Conservation (phyloP, 2,329 filamentous ascomycete genomes). For the Escovopsis sp. region DNA sequence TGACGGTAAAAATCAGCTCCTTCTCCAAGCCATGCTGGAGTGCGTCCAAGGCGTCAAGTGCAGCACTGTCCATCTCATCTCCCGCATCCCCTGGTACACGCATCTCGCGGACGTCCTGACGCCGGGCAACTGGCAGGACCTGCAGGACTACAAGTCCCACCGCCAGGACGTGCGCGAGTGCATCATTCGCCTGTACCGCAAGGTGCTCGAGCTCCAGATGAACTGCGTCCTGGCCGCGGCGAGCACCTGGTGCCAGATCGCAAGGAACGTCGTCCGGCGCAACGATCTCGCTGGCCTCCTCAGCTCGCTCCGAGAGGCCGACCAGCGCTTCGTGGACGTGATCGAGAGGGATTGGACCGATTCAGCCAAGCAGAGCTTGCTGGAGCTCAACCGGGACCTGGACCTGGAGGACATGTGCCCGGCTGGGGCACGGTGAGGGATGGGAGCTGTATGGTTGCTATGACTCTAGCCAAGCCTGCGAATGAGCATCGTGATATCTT, state of each 20-base stretch:
- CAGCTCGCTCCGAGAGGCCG: slow-evolving; percentile 12
- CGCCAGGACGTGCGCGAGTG: slow-evolving; percentile 10
- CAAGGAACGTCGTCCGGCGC: slow-evolving; percentile 22
- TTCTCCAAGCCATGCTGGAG: slow-evolving; percentile 19
- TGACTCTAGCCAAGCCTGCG: too few species aligned
- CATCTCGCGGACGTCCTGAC: slow-evolving; percentile 14
- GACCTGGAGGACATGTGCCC: background rate
- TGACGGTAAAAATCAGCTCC: slow-evolving; percentile 12
- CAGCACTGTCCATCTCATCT: slow-evolving; percentile 17
- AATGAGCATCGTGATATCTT: too few species aligned
- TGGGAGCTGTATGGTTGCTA: too few species aligned
- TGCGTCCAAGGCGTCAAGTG: slow-evolving; percentile 14
- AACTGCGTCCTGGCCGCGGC: slow-evolving; percentile 23
- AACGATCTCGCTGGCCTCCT: slow-evolving; percentile 14
- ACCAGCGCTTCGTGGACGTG: slow-evolving; percentile 11
- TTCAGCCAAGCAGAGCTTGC: slow-evolving; percentile 6
- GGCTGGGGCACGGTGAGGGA: too few species aligned
- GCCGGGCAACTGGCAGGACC: slow-evolving; percentile 10
- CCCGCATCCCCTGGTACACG: slow-evolving; percentile 21
- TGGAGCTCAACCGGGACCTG: slow-evolving; percentile 7
- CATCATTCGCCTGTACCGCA: slow-evolving; percentile 15
- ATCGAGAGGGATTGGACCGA: slow-evolving; percentile 10
- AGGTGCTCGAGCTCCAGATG: slow-evolving; percentile 23
- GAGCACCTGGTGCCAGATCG: slow-evolving; percentile 21
- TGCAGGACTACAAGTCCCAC: slow-evolving; percentile 10